Conservation (phyloP, 441 rosid species). For the Melastoma candidum region DNA sequence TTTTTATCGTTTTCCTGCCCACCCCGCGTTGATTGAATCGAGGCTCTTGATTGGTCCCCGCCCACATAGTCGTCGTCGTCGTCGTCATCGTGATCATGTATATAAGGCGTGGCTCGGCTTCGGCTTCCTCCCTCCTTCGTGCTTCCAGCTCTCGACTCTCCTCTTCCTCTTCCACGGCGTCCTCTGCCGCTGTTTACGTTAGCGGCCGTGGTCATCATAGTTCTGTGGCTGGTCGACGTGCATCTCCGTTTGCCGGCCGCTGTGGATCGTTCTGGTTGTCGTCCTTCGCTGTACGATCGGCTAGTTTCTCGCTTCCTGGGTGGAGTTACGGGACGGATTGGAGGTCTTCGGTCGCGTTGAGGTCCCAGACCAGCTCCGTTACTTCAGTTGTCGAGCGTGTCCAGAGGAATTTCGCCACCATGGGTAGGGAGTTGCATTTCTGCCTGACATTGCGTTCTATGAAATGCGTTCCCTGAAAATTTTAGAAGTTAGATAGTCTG, state of each 20-base stretch:
- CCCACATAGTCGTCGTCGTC: conserved; percentile 20
- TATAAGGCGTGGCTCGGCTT: conserved; percentile 34
- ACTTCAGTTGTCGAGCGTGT: conserved; percentile 59
- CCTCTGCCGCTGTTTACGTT: not conserved
- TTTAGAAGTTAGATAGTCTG: too few species aligned
- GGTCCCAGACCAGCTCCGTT: conserved; percentile 54
- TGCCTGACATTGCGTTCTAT: conserved; percentile 1
- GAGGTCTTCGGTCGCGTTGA: conserved; percentile 45
- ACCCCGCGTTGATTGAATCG: conserved; percentile 3
- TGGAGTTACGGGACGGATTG: conserved; percentile 74
- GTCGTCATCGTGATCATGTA: conserved; percentile 44
- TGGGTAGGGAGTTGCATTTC: conserved; percentile 41
- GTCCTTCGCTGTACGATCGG: conserved; percentile 42
- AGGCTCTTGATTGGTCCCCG: conserved; percentile 11
- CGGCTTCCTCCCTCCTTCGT: conserved; percentile 56
- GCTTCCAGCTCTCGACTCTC: conserved; percentile 44
- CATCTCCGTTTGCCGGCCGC: conserved; percentile 13
- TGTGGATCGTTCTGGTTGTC: conserved; percentile 43
- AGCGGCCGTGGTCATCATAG: not conserved
- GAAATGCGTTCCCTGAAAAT: not conserved
- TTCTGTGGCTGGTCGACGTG: not conserved
- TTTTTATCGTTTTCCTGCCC: conserved; percentile 20
- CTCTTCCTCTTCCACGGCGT: conserved; percentile 22
- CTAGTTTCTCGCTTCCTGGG: conserved; percentile 43
- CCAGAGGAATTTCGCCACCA: conserved; percentile 58